Evolutionary conservation across 108 stramenopile species (phyloP).

Genomic region (Skeletonema menzelii): DNA sequence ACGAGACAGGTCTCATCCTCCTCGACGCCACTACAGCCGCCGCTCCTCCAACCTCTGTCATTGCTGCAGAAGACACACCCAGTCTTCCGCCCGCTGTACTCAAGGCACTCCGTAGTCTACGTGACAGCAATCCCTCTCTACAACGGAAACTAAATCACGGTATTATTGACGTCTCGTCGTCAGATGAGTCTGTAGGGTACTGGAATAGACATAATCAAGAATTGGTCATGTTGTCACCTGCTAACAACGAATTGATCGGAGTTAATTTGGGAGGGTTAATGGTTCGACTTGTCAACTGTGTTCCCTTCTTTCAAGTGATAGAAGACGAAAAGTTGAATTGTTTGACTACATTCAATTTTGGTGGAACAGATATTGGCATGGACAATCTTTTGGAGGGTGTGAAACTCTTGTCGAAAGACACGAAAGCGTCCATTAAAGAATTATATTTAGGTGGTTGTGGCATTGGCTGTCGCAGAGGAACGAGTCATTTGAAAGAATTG

Average conservation of each 20-base stretch:
- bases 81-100: neutral
- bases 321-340: neutral
- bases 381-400: neutral
- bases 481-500: neutral
- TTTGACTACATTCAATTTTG: neutral
- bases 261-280: neutral
- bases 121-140: neutral
- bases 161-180: neutral
- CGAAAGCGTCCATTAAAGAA: neutral
- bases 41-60: neutral
- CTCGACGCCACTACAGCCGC: neutral
- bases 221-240: neutral
- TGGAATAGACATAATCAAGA: conserved; percentile 1
- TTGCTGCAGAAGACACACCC: neutral
- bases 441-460: neutral
- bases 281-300: neutral
- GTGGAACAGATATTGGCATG: neutral
- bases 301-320: neutral
- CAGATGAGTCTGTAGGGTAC: neutral
- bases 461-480: neutral
- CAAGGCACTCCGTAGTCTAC: neutral
- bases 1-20: neutral
- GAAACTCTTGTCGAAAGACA: neutral
- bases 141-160: neutral
- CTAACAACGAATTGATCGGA: neutral